These are phyloP conservation scores for Sideroxylon spinosum DNA, from an alignment of 179 eudicot species.

Conservation along the genomic window DNA sequence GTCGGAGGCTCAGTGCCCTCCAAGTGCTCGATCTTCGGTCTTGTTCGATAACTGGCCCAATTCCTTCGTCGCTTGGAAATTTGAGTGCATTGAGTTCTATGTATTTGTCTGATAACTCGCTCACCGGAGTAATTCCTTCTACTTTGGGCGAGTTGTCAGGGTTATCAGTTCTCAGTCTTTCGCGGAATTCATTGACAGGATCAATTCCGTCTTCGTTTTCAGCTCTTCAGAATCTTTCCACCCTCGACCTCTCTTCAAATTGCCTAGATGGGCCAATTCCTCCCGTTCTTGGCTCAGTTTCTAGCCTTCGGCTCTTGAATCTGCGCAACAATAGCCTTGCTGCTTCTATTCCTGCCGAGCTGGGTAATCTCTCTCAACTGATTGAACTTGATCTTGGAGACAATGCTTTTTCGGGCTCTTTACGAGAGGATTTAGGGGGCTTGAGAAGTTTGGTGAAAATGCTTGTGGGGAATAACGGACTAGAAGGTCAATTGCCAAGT, in stretches of 20 bases:
- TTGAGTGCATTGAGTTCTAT: constrained; percentile 40
- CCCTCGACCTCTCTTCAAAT: constrained; percentile 58
- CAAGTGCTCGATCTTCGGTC: constrained; percentile 64
- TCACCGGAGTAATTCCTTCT: constrained; percentile 54
- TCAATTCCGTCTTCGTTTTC: constrained; percentile 45
- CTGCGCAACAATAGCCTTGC: constrained; percentile 45
- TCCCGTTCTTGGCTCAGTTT: constrained; percentile 42
- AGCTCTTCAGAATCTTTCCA: constrained; percentile 41
- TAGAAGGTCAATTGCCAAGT: constrained; percentile 49
- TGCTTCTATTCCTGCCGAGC: constrained; percentile 50
- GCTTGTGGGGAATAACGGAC: constrained; percentile 38
- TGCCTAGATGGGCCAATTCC: constrained; percentile 55
- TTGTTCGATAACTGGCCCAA: constrained; percentile 48
- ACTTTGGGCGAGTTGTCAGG: constrained; percentile 39
- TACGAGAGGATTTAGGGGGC: constrained; percentile 46
- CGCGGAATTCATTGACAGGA: constrained; percentile 54
- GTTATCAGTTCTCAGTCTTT: constrained; percentile 54
- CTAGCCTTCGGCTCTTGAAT: constrained; percentile 45
- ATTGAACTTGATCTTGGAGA: constrained; percentile 60
- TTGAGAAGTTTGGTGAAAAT: constrained; percentile 49
- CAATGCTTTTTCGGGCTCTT: constrained; percentile 39
- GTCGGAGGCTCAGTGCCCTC: constrained; percentile 40
- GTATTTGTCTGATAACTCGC: constrained; percentile 45
- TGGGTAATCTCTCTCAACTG: constrained; percentile 54
- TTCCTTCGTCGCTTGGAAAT: constrained; percentile 57